A percentile compares a stretch with the other conserved stretches of the same genome.
Conservation (phyloP, 306 rosid species). For the Sindora glabra region DNA sequence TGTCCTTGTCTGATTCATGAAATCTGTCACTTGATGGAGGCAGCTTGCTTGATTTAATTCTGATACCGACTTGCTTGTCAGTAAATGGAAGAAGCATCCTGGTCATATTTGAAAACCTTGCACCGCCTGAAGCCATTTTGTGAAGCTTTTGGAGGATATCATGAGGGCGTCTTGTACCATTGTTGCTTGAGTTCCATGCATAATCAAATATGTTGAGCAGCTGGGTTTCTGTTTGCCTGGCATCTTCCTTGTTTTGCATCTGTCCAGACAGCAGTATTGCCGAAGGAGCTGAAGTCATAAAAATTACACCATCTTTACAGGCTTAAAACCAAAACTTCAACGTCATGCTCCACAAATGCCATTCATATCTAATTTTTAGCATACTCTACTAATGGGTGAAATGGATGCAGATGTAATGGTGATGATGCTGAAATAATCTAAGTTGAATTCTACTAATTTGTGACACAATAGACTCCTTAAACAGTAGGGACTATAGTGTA, state of each 20-base stretch:
- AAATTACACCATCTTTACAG: neutral
- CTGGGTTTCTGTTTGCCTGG: conserved; percentile 46
- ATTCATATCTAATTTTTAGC: neutral
- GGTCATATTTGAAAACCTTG: conserved; percentile 27
- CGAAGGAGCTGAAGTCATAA: neutral
- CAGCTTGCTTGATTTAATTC: conserved; percentile 40
- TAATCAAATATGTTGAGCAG: conserved; percentile 73
- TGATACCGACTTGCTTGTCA: conserved; percentile 56
- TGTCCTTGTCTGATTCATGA: conserved; percentile 27
- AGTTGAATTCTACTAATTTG: neutral
- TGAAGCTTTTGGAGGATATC: conserved; percentile 55
- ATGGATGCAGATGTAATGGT: neutral
- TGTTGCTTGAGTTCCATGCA: conserved; percentile 66
- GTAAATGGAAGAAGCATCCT: conserved; percentile 47
- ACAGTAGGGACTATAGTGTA: too few relatives aligned
- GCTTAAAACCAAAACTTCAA: neutral
- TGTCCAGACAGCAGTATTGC: conserved; percentile 28
- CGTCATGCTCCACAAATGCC: neutral
- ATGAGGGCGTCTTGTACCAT: conserved; percentile 49
- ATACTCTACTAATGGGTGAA: too few relatives aligned
- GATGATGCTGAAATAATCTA: neutral
- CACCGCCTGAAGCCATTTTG: conserved; percentile 32
- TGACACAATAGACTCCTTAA: too few relatives aligned
- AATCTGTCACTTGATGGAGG: conserved; percentile 26
- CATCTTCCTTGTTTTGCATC: conserved; percentile 66